Conservation (phyloP, 176 grass and related monocot species). For the Elymus sibiricus region DNA sequence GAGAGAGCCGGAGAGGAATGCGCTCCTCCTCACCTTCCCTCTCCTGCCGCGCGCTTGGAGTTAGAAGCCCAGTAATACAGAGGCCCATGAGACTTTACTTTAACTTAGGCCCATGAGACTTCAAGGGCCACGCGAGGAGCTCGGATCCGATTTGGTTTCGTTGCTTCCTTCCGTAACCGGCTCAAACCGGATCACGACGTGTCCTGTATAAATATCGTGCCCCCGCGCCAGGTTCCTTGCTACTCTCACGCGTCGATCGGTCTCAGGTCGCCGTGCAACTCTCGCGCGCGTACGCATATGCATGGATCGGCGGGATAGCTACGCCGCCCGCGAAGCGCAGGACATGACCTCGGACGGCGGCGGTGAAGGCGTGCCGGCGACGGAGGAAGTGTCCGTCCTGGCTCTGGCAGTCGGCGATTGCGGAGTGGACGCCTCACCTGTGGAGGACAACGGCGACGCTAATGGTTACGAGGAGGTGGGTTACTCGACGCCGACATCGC, state of each 20-base stretch:
- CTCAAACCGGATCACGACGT: neutral
- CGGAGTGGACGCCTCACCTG: neutral
- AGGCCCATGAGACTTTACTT: neutral
- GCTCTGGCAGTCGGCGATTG: too few species aligned
- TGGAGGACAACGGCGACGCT: too few species aligned
- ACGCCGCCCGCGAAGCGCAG: neutral
- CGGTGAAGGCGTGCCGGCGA: neutral
- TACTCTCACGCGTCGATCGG: neutral
- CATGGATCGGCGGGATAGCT: neutral
- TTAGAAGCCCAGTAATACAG: neutral
- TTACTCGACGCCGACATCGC: conserved; percentile 27
- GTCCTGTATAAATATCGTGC: neutral
- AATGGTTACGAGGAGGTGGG: neutral
- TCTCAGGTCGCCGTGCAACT: neutral
- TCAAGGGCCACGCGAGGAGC: neutral
- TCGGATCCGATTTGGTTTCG: neutral
- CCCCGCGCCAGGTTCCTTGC: neutral
- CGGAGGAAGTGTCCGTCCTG: neutral
- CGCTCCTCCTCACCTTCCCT: conserved; percentile 1
- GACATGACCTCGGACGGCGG: neutral
- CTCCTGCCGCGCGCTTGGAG: neutral
- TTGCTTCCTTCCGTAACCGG: neutral
- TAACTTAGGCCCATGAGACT: neutral
- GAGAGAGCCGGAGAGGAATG: neutral
- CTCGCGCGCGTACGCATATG: neutral